A percentile compares a stretch with the other conserved stretches of the same genome.
These are phyloP conservation scores for Coemansia sp. DNA, from an alignment of 192 early-diverging fungal species.

Conservation along the genomic window DNA sequence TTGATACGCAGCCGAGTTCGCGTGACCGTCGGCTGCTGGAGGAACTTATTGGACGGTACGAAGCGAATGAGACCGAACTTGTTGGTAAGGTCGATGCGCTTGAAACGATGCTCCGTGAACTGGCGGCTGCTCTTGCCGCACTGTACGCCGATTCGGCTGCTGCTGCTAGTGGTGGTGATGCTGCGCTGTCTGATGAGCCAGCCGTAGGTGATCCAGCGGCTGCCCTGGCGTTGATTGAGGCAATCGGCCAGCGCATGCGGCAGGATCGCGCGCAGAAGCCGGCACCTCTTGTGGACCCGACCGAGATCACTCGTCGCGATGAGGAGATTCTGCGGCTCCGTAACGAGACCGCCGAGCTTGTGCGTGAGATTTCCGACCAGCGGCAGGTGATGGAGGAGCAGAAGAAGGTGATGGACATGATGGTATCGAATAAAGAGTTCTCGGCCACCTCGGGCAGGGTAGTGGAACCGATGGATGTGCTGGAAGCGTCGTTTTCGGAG, in stretches of 20 bases:
- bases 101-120: slow-evolving; percentile 21
- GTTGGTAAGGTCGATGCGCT: slow-evolving; percentile 17
- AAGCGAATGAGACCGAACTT: slow-evolving; percentile 23
- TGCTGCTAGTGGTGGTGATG: background rate
- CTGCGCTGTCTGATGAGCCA: background rate
- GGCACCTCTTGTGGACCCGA: slow-evolving; percentile 6
- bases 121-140: slow-evolving; percentile 14
- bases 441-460: slow-evolving; percentile 2
- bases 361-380: slow-evolving; percentile 26
- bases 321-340: slow-evolving; percentile 53
- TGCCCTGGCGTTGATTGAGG: slow-evolving; percentile 41
- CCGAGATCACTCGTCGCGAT: slow-evolving; percentile 56
- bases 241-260: slow-evolving; percentile 16
- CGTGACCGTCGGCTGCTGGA: slow-evolving; percentile 27
- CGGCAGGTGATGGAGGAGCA: slow-evolving; percentile 41
- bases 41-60: slow-evolving; percentile 38
- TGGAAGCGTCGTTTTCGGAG: slow-evolving; percentile 54
- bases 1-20: slow-evolving; percentile 11
- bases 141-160: slow-evolving; percentile 23
- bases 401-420: slow-evolving; percentile 31
- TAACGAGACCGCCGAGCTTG: slow-evolving; percentile 23
- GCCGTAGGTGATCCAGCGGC: slow-evolving; percentile 19
- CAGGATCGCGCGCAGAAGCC: slow-evolving; percentile 22
- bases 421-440: slow-evolving; percentile 12
- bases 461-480: slow-evolving; percentile 17